Percentiles rank a stretch among this genome's conserved stretches.
Conservation (phyloP, 768 basidiomycete species). For the Termitomyces sp. region DNA sequence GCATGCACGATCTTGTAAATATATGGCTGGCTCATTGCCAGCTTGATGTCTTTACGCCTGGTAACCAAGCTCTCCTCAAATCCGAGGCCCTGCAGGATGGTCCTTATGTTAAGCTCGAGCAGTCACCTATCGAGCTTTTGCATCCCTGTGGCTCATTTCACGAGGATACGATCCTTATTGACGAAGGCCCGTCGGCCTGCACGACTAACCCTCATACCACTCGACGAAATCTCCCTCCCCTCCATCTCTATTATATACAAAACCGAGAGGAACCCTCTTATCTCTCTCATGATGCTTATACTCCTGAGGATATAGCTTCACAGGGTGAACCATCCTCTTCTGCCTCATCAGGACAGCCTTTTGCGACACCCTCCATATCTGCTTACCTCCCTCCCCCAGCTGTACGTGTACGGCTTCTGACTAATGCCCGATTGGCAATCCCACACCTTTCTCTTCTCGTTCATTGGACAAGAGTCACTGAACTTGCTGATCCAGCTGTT, state of each 20-base stretch:
- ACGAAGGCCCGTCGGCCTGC: constrained; percentile 2
- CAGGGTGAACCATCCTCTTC: constrained; percentile 8
- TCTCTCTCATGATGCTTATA: neutral
- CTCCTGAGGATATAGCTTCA: neutral
- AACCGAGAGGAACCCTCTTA: neutral
- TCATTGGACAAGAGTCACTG: constrained; percentile 12
- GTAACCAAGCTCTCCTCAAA: neutral
- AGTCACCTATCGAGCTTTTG: constrained; percentile 17
- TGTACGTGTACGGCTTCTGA: constrained; percentile 24
- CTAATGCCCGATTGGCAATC: constrained; percentile 21
- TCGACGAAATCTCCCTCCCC: constrained; percentile 11
- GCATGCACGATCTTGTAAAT: constrained; percentile 52
- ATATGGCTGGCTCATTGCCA: constrained; percentile 62
- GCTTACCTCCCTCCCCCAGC: constrained; percentile 28
- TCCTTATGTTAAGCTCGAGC: constrained; percentile 31
- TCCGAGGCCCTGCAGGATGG: constrained; percentile 2
- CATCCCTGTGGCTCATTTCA: constrained; percentile 14
- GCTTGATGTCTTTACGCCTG: constrained; percentile 14
- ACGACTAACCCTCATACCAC: neutral
- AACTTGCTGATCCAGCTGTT: constrained; percentile 9
- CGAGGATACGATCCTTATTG: constrained; percentile 11
- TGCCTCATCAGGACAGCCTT: constrained; percentile 18
- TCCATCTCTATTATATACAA: constrained; percentile 11
- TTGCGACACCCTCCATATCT: constrained; percentile 29
- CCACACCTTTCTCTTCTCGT: constrained; percentile 23